phyloP scores from a whole-genome alignment of 257 asterid genomes.

The Primulina eburnea region DNA sequence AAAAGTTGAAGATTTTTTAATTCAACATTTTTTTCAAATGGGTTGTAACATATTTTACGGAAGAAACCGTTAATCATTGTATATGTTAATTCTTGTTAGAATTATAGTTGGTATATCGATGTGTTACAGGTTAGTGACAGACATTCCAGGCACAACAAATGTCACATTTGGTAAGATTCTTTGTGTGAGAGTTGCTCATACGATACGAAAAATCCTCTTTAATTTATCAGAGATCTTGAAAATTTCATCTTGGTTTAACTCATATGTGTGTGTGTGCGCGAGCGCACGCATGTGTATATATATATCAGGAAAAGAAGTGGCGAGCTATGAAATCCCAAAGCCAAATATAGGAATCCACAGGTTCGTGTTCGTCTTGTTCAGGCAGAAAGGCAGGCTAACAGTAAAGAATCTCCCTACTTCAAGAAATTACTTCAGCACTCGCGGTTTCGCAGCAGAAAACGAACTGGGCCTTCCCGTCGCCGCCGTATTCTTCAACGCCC shows the following conservation, averaged over 20 bases:
- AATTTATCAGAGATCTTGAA: too few relatives aligned
- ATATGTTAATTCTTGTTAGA: not conserved
- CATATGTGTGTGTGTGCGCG: not conserved
- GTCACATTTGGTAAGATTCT: conserved; percentile 70
- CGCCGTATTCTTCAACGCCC: conserved; percentile 88
- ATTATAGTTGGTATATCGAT: not conserved
- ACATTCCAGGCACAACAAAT: conserved; percentile 90
- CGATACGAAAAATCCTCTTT: too few relatives aligned
- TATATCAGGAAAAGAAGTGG: conserved; percentile 56
- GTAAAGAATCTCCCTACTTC: conserved; percentile 53
- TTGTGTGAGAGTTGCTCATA: too few relatives aligned
- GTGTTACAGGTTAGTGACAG: conserved; percentile 71
- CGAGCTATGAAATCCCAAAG: conserved; percentile 64
- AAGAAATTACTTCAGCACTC: conserved; percentile 59
- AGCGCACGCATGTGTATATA: too few relatives aligned
- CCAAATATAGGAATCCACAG: conserved; percentile 84
- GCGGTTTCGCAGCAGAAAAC: conserved; percentile 64
- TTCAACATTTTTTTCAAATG: too few relatives aligned
- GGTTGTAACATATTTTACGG: too few relatives aligned
- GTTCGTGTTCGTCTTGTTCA: conserved; percentile 69
- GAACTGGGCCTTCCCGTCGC: conserved; percentile 80
- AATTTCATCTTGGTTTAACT: not conserved
- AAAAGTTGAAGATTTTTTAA: too few relatives aligned
- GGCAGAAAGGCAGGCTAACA: conserved; percentile 54
- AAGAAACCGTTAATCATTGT: not conserved